A percentile compares a stretch with the other conserved stretches of the same genome.
Conservation (phyloP, 2,329 filamentous ascomycete genomes). For the Pestalotiopsis sp. region DNA sequence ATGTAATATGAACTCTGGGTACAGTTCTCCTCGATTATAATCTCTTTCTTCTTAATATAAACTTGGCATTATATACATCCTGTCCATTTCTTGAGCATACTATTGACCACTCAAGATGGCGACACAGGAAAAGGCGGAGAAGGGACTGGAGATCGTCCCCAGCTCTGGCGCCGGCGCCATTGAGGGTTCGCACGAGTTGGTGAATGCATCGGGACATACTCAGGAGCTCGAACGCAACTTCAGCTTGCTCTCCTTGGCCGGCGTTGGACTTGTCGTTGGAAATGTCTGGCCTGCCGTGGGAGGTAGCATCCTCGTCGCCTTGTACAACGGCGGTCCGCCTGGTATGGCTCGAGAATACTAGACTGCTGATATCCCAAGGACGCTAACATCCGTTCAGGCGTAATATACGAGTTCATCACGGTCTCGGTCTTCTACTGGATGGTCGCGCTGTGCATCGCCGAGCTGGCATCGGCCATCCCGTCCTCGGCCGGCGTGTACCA, state of each 20-base stretch:
- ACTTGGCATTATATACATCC: background rate
- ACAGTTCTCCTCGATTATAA: background rate
- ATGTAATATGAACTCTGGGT: background rate
- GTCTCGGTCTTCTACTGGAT: conserved; percentile 58
- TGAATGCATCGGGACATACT: conserved; percentile 16
- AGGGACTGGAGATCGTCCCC: background rate
- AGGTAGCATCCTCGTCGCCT: conserved; percentile 44
- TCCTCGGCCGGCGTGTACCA: conserved; percentile 64
- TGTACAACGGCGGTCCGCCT: conserved; percentile 64
- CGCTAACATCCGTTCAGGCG: conserved; percentile 37
- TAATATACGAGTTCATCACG: conserved; percentile 62
- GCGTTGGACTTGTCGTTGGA: conserved; percentile 17
- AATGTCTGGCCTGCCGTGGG: conserved; percentile 33
- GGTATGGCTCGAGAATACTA: background rate
- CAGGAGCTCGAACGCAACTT: conserved; percentile 15
- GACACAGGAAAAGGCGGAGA: background rate
- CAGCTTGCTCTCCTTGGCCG: conserved; percentile 14
- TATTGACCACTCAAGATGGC: background rate
- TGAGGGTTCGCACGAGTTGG: background rate
- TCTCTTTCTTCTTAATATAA: background rate
- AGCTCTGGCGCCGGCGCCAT: background rate
- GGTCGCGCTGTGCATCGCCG: conserved; percentile 61
- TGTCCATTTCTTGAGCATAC: background rate
- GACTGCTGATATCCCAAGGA: background rate
- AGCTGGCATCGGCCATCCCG: conserved; percentile 64